Evolutionary conservation across 305 asterid species (phyloP).

Genomic region (Fraxinus dipetala): DNA sequence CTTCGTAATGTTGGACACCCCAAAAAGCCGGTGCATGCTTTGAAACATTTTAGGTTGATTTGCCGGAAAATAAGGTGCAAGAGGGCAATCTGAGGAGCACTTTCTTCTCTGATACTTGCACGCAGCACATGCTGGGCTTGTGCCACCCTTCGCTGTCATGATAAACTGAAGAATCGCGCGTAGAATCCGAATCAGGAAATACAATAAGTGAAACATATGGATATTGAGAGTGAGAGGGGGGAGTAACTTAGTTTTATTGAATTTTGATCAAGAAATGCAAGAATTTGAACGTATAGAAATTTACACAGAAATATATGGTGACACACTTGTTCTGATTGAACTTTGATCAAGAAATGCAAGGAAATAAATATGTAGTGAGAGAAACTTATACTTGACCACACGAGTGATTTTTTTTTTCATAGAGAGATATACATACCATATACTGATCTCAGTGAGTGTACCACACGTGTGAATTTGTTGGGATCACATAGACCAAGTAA

Average conservation of each 20-base stretch:
- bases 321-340: background rate
- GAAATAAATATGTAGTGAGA: too few relatives aligned
- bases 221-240: background rate
- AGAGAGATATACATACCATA: too few relatives aligned
- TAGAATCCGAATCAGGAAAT: background rate
- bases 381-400: too few relatives aligned
- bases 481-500: constrained; percentile 16
- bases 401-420: too few relatives aligned
- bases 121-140: constrained; percentile 63
- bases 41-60: constrained; percentile 41
- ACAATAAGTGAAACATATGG: background rate
- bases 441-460: background rate
- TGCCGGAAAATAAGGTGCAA: constrained; percentile 70
- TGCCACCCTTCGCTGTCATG: constrained; percentile 50
- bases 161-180: background rate
- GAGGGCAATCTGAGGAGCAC: constrained; percentile 46
- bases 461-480: constrained; percentile 3
- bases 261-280: background rate
- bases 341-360: background rate
- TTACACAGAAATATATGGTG: background rate
- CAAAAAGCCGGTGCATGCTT: constrained; percentile 57
- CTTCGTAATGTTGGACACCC: constrained; percentile 51
- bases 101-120: constrained; percentile 67
- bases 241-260: background rate
- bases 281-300: background rate